These are phyloP conservation scores for Podospora didyma DNA, from an alignment of 495 filamentous ascomycete genomes.

Conservation along the genomic window DNA sequence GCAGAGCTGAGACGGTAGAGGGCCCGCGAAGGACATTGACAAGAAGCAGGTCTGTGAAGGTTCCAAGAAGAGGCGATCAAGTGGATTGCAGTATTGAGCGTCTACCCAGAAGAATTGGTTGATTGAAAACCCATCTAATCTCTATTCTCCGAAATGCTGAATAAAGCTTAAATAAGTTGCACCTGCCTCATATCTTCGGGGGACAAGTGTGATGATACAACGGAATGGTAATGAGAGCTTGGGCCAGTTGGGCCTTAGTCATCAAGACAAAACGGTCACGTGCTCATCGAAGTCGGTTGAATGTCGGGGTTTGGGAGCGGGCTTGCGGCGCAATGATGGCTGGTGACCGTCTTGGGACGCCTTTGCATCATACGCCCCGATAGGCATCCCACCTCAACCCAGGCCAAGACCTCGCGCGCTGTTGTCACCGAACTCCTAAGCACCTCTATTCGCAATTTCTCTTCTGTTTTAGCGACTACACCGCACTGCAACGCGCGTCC, in stretches of 20 bases:
- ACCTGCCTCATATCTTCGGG: no score
- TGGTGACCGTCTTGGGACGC: constrained; percentile 10
- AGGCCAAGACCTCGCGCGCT: background rate
- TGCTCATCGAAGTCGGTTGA: constrained; percentile 13
- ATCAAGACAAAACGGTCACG: constrained; percentile 11
- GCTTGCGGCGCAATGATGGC: constrained; percentile 5
- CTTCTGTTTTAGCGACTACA: background rate
- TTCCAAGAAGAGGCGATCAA: background rate
- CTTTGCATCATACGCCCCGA: constrained; percentile 25
- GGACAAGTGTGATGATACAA: no score
- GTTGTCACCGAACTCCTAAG: background rate
- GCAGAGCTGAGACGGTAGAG: constrained; percentile 61
- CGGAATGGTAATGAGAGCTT: no score
- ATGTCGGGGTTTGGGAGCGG: constrained; percentile 4
- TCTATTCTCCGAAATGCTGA: no score
- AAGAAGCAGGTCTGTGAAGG: background rate
- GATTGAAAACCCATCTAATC: no score
- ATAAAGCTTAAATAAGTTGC: no score
- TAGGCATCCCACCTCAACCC: constrained; percentile 20
- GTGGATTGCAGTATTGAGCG: background rate
- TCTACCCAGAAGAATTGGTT: background rate
- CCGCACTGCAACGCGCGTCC: no score
- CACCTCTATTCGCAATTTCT: background rate
- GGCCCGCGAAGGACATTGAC: constrained; percentile 49
- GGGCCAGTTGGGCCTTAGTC: no score